Evolutionary conservation across 2,329 filamentous ascomycete species (phyloP).

Genomic region (Alternaria arborescens): DNA sequence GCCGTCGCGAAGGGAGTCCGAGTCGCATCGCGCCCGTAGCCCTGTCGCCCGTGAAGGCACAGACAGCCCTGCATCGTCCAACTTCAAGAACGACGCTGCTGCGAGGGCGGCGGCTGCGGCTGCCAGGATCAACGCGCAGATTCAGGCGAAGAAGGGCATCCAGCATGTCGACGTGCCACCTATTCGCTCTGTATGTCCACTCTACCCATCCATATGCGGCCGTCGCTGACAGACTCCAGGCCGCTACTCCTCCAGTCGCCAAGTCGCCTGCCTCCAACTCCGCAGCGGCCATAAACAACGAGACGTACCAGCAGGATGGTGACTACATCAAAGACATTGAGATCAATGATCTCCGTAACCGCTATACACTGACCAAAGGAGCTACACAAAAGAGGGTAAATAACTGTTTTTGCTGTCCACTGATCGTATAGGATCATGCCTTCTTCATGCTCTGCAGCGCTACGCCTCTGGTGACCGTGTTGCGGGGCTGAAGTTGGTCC

Average conservation of each 20-base stretch:
- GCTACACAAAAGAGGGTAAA: slow-evolving; percentile 99
- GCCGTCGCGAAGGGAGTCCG: slow-evolving; percentile 69
- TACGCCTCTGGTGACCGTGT: slow-evolving; percentile 64
- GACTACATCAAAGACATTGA: slow-evolving; percentile 99
- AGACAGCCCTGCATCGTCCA: slow-evolving; percentile 57
- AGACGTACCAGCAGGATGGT: slow-evolving; percentile 93
- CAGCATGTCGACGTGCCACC: slow-evolving; percentile 91
- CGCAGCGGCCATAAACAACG: slow-evolving; percentile 66
- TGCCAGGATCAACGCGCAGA: slow-evolving; percentile 59
- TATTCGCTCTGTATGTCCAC: slow-evolving; percentile 66
- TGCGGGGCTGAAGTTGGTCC: slow-evolving; percentile 31
- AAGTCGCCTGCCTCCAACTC: slow-evolving; percentile 64
- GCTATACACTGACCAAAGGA: slow-evolving; percentile 96
- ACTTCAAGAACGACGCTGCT: slow-evolving; percentile 66
- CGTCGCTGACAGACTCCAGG: slow-evolving; percentile 40
- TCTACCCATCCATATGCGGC: neutral
- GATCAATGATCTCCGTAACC: slow-evolving; percentile 96
- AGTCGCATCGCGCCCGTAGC: slow-evolving; percentile 80
- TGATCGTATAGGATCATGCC: slow-evolving; percentile 66
- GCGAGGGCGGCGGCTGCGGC: slow-evolving; percentile 84
- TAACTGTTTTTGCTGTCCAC: slow-evolving; percentile 76
- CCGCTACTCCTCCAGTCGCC: slow-evolving; percentile 59
- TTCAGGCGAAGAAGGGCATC: slow-evolving; percentile 76
- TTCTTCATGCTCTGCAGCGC: slow-evolving; percentile 38
- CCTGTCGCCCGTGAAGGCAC: slow-evolving; percentile 67